Evolutionary conservation across 2,329 filamentous ascomycete genomes (phyloP), one percentile per base, ranked within the genome.

Genomic region (Talaromyces sp.): DNA sequence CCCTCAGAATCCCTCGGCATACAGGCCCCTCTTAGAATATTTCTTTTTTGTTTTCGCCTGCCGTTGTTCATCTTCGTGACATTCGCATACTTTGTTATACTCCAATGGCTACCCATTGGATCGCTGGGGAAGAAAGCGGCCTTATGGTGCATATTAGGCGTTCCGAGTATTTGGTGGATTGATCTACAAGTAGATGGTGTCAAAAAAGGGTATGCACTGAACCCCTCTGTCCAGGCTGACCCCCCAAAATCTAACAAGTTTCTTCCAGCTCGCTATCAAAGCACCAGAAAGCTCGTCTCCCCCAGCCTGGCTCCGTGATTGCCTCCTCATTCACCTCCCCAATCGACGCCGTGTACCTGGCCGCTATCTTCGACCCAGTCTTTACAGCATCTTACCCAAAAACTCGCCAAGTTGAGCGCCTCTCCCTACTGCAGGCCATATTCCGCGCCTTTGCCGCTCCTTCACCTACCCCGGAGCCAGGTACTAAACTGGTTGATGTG

Each of bases 111-210:
- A 13, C 91, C 91, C 0, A 80, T 88, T 9, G 85, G 85, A 1
- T 81, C 82, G 8, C 67, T 86, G 30, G 75, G 86, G 39, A 91
- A 91, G 67, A 97, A 97, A 75, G 85, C 89, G 11, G 85, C 91
- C 44, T 77, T 97, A 48, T 97, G 94, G 93, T 83, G 86, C 55
- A 83, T 97, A 60, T 83, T 99, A 63, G 88, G 86, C 33, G 88
- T 96, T 54, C 91, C 92, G 0, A 93, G 94, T 24, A 90, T 99
- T 52, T 97, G 92, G 91, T 97, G 93, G 93, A 87, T 97, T 51
- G 94, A 99, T 74, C 79, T 99, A n/a, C 93, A 97, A 73, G 90
- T 99, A 61, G 94, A 99, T 71, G 93, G 93, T 53, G 94, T 99
- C 49, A 92, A 90, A 75, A 90, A 91, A 76, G 94, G 94, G 76